Evolutionary conservation across 305 asterid species (phyloP).

Genomic region (Solanum hybrid): DNA sequence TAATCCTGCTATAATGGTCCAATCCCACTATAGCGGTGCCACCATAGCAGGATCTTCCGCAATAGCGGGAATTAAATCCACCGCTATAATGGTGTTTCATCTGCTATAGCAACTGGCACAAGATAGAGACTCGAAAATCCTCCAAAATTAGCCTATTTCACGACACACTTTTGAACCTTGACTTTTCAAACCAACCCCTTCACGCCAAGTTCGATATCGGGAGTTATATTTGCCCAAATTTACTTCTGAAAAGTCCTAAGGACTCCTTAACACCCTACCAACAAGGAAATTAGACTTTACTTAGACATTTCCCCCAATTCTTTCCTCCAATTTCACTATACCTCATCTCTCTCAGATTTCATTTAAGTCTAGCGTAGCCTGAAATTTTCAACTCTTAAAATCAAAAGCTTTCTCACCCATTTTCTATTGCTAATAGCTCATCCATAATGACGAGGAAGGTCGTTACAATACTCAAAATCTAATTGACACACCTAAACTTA

Average conservation of each 20-base stretch:
- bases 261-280: not conserved
- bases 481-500: not conserved
- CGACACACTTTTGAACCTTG: not conserved
- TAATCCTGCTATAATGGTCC: not conserved
- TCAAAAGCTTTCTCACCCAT: not conserved
- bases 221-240: not conserved
- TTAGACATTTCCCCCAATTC: not conserved
- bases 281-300: not conserved
- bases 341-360: not conserved
- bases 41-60: too few relatives aligned
- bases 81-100: not conserved
- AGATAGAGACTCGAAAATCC: not conserved
- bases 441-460: not conserved
- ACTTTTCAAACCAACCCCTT: not conserved
- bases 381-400: not conserved
- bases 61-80: too few relatives aligned
- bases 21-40: too few relatives aligned
- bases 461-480: not conserved
- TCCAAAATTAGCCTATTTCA: not conserved
- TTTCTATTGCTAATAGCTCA: not conserved
- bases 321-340: not conserved
- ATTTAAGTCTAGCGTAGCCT: not conserved
- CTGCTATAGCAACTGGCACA: not conserved
- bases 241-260: not conserved
- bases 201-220: not conserved